Conservation (phyloP, 2,329 filamentous ascomycete species). For the Trichoderma guizhouense region DNA sequence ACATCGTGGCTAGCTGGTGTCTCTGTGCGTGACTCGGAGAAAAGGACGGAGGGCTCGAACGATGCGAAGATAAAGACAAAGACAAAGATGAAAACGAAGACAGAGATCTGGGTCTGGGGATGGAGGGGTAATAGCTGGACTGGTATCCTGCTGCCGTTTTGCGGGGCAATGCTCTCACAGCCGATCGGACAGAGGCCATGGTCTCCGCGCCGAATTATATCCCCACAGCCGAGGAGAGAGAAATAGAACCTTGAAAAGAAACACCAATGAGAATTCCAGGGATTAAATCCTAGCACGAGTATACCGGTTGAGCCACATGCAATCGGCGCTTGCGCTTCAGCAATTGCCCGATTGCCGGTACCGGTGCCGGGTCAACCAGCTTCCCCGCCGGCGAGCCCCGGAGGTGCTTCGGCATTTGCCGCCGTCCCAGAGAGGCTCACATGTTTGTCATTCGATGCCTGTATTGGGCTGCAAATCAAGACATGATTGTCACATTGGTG, state of each 20-base stretch:
- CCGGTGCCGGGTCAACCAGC: constrained; percentile 17
- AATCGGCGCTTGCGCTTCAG: constrained; percentile 9
- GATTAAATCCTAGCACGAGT: background rate
- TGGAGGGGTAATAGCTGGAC: constrained; percentile 28
- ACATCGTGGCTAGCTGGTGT: constrained; percentile 47
- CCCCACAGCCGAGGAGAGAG: constrained; percentile 13
- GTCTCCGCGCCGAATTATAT: constrained; percentile 10
- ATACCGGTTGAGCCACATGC: background rate
- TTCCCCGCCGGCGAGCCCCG: constrained; percentile 13
- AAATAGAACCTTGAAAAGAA: background rate
- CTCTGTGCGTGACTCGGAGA: constrained; percentile 12
- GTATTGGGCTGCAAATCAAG: background rate
- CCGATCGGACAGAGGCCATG: constrained; percentile 28
- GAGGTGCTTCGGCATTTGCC: constrained; percentile 5
- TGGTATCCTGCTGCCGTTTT: constrained; percentile 19
- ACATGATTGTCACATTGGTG: background rate
- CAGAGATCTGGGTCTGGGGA: constrained; percentile 8
- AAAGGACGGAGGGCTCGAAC: constrained; percentile 20
- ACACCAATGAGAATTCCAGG: constrained; percentile 6
- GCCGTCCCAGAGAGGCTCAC: background rate
- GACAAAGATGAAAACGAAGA: background rate
- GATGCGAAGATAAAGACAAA: constrained; percentile 2
- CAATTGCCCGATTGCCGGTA: constrained; percentile 17
- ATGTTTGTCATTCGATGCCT: background rate
- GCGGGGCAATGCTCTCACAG: constrained; percentile 29